Evolutionary conservation across 2,329 filamentous ascomycete genomes (phyloP).

Genomic region (Fusarium sp.): DNA sequence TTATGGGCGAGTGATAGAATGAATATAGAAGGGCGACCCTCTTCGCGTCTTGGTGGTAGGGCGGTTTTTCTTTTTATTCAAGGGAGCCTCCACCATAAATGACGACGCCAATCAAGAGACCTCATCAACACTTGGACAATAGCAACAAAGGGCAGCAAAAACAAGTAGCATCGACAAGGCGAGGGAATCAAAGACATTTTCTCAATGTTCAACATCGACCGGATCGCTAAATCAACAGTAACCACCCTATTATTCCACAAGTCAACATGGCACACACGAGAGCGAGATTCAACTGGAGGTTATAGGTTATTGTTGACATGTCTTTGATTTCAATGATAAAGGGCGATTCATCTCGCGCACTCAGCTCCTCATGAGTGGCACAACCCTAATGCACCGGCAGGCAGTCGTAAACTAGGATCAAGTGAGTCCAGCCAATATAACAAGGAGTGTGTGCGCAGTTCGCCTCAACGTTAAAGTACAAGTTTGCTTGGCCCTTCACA

Average conservation of each 20-base stretch:
- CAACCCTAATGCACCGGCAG: conserved; percentile 3
- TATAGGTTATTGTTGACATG: conserved; percentile 13
- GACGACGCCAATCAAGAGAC: conserved; percentile 8
- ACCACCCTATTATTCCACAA: not conserved
- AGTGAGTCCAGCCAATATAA: conserved; percentile 7
- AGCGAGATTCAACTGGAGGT: not conserved
- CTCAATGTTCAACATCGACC: conserved; percentile 12
- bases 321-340: conserved; percentile 6
- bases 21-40: conserved; percentile 16
- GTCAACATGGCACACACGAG: conserved; percentile 7
- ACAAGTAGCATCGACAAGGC: conserved; percentile 15
- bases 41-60: conserved; percentile 8
- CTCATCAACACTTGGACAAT: conserved; percentile 11
- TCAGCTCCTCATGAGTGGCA: conserved; percentile 7
- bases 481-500: conserved; percentile 22
- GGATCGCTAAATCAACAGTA: not conserved
- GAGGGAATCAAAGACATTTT: conserved; percentile 18
- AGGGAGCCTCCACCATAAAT: conserved; percentile 14
- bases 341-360: conserved; percentile 9
- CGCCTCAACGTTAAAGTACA: conserved; percentile 21
- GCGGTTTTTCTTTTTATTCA: conserved; percentile 13
- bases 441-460: conserved; percentile 20
- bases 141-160: conserved; percentile 28
- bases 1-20: too few species aligned
- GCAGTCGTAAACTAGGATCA: conserved; percentile 10